Evolutionary conservation across 139 green algal genomes (phyloP).

Genomic region (Chara braunii): DNA sequence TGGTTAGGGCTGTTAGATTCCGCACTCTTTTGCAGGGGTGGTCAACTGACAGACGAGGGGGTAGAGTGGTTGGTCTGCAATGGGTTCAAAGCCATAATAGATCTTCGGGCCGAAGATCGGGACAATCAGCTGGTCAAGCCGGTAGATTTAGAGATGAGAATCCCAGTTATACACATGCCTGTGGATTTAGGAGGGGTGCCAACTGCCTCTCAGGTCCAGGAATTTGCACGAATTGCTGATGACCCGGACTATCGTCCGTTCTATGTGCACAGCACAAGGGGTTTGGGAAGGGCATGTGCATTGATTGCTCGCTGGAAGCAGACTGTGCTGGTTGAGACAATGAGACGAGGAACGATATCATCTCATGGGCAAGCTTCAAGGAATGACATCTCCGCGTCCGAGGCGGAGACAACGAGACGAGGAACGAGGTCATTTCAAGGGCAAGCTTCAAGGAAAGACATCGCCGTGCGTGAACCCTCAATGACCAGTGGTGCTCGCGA

Average conservation of each 20-base stretch:
- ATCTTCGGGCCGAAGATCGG: constrained; percentile 10
- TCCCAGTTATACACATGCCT: background rate
- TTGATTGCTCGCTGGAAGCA: constrained; percentile 19
- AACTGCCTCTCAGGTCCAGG: constrained; percentile 7
- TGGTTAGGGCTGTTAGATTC: background rate
- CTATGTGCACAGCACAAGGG: constrained; percentile 15
- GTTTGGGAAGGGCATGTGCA: constrained; percentile 12
- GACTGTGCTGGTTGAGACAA: background rate
- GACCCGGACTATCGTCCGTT: constrained; percentile 13
- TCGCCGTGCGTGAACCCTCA: no score
- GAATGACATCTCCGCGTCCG: no score
- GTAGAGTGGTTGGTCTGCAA: constrained; percentile 23
- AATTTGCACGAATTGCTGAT: constrained; percentile 20
- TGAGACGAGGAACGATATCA: background rate
- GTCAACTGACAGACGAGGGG: constrained; percentile 24
- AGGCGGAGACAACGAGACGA: no score
- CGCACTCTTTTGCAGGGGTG: constrained; percentile 28
- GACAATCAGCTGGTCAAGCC: constrained; percentile 12
- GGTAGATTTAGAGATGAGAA: background rate
- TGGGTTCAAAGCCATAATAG: constrained; percentile 26
- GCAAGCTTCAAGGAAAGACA: background rate
- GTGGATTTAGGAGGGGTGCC: background rate
- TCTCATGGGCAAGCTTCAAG: background rate
- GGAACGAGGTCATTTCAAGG: background rate
- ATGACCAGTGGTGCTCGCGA: no score